Evolutionary conservation across 1,284 basidiomycete genomes (phyloP), one percentile per base, ranked within the genome.

Genomic region (Inonotus hispidus): DNA sequence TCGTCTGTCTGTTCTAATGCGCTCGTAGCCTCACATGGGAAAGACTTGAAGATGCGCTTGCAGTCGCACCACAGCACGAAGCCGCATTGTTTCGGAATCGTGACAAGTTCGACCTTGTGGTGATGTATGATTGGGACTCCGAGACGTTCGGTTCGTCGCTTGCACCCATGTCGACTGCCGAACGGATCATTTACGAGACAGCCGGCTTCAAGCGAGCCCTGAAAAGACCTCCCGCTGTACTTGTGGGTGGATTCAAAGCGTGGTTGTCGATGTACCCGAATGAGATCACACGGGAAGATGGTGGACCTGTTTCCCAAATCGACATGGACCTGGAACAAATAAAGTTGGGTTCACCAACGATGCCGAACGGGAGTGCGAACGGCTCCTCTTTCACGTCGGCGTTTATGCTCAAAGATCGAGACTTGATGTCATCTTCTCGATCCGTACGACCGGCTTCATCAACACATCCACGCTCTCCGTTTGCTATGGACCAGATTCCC

Each of bases 41-140:
- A 29, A 79, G 79, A 19, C 82, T 98, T 19, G 93, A 97, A 72
- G 82, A 90, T 63, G 82, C 92, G 0, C 81, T 97, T 57, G 75
- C 84, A 1, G 75, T 93, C 21, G 86, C 84, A 0, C 90, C 94
- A 0, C 77, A 80, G 25, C 71, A 81, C 41, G 94, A 98, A 74
- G 80, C 79, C 45, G 77, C 78, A 0, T 76, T 90, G 19, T 98
- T 98, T 72, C 73, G 77, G 27, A 87, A 90, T 61, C 88, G 96
- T 29, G 83, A 93, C 69, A 87, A 88, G 67, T 97, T 92, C 72
- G 95, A 98, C 67, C 74, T 97, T 14, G 84, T 98, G n/a, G 91
- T 91, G 10, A 76, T 98, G 1, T 95, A 94, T 72, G 95, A 99
- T 72, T 74, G 83, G 49, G 74, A 79, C 4, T 94, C 93, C 1